These are phyloP conservation scores for Pseudohyphozyma bogoriensis DNA, from an alignment of 768 basidiomycete species.

Conservation along the genomic window DNA sequence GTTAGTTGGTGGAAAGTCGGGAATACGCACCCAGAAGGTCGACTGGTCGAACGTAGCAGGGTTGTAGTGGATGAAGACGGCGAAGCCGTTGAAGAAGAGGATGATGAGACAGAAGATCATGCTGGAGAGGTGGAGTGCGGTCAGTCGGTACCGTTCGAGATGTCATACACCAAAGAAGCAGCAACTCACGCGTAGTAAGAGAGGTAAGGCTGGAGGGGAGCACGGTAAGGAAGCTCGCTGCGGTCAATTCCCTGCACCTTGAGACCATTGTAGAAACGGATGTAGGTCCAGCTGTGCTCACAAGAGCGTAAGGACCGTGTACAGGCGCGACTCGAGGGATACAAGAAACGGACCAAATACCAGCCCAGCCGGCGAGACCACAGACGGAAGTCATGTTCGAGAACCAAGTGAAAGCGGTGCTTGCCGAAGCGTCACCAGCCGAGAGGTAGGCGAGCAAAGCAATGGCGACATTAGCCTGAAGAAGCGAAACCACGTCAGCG, in stretches of 20 bases:
- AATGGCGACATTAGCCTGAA: slow-evolving; percentile 44
- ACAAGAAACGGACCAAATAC: slow-evolving; percentile 52
- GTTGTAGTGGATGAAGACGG: slow-evolving; percentile 14
- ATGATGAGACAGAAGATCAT: slow-evolving; percentile 52
- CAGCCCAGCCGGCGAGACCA: slow-evolving; percentile 34
- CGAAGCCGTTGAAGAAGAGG: slow-evolving; percentile 52
- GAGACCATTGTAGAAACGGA: slow-evolving; percentile 14
- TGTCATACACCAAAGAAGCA: slow-evolving; percentile 28
- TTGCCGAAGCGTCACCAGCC: slow-evolving; percentile 46
- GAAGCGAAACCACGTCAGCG: slow-evolving; percentile 25
- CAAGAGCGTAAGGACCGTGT: too few relatives aligned
- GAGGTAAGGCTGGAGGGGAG: slow-evolving; percentile 46
- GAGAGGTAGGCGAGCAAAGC: slow-evolving; percentile 61
- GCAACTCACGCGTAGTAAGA: slow-evolving; percentile 40
- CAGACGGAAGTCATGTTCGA: slow-evolving; percentile 18
- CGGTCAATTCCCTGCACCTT: slow-evolving; percentile 44
- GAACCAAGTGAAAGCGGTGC: slow-evolving; percentile 43
- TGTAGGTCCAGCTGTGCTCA: slow-evolving; percentile 35
- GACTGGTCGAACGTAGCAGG: slow-evolving; percentile 38
- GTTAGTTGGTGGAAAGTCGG: neutral
- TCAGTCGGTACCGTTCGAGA: slow-evolving; percentile 44
- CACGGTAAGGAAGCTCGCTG: slow-evolving; percentile 38
- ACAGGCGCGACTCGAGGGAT: too few relatives aligned
- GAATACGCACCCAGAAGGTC: neutral
- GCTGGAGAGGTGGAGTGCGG: slow-evolving; percentile 18